Conservation (phyloP, 2,329 filamentous ascomycete species). For the Verruconis gallopava region DNA sequence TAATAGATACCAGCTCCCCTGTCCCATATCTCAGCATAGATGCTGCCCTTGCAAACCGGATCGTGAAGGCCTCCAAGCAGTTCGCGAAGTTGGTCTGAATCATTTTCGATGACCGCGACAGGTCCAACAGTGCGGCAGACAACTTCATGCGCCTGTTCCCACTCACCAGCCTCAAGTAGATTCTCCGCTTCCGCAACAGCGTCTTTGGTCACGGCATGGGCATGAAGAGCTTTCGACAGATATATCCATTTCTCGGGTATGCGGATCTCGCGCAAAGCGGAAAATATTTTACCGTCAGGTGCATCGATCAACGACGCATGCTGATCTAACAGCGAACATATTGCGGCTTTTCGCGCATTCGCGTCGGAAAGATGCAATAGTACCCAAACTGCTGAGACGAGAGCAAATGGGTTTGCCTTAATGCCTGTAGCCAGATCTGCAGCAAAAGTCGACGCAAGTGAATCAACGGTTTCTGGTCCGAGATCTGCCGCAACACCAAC, state of each 20-base stretch:
- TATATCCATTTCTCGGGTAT: conserved; percentile 73
- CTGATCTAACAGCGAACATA: conserved; percentile 44
- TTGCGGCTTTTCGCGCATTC: conserved; percentile 54
- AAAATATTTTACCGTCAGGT: conserved; percentile 42
- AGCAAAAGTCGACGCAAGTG: conserved; percentile 43
- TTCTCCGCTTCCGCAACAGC: conserved; percentile 61
- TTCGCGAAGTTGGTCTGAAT: conserved; percentile 56
- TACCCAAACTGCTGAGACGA: conserved; percentile 51
- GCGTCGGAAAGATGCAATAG: conserved; percentile 59
- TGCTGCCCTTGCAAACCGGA: conserved; percentile 21
- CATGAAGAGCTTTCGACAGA: conserved; percentile 73
- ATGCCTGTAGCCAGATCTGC: conserved; percentile 32
- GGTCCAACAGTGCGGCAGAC: conserved; percentile 74
- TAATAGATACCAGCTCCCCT: conserved; percentile 70
- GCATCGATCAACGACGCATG: conserved; percentile 55
- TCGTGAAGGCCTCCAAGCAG: conserved; percentile 57
- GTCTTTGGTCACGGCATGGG: conserved; percentile 59
- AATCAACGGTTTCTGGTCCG: conserved; percentile 40
- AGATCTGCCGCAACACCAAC: conserved; percentile 16
- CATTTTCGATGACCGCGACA: conserved; percentile 64
- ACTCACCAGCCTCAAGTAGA: conserved; percentile 64
- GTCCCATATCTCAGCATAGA: conserved; percentile 57
- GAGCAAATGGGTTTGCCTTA: background rate
- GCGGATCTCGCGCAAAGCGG: conserved; percentile 48
- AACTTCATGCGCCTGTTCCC: conserved; percentile 70